phyloP scores from a whole-genome alignment of 2,329 filamentous ascomycete genomes.

The Exserohilum turcica region DNA sequence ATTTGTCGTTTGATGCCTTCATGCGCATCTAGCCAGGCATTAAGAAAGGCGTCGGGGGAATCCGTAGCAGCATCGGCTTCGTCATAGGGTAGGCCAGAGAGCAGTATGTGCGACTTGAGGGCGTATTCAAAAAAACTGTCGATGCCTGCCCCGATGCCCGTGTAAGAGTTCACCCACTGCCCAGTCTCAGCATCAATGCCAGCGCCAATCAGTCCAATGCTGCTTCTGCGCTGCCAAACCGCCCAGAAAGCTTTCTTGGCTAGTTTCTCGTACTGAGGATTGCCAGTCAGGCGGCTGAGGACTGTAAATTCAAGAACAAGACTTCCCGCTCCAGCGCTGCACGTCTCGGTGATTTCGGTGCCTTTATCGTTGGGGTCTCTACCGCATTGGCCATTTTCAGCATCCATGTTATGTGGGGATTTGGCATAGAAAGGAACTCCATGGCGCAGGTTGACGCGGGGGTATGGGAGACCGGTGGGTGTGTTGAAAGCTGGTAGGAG shows the following conservation, averaged over 20 bases:
- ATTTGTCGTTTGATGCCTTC: conserved; percentile 87
- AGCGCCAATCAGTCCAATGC: conserved; percentile 84
- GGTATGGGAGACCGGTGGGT: conserved; percentile 88
- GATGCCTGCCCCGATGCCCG: conserved; percentile 94
- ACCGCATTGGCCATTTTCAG: conserved; percentile 55
- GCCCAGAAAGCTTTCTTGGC: conserved; percentile 96
- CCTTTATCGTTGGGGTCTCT: conserved; percentile 53
- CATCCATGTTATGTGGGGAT: conserved; percentile 72
- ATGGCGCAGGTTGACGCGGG: conserved; percentile 85
- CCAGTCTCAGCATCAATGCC: conserved; percentile 92
- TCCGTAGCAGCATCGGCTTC: conserved; percentile 61
- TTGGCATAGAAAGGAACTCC: conserved; percentile 93
- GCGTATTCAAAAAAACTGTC: conserved; percentile 99
- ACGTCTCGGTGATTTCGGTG: conserved; percentile 88
- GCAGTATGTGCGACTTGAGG: conserved; percentile 87
- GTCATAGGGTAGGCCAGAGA: conserved; percentile 68
- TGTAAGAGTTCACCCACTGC: conserved; percentile 83
- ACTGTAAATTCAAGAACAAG: conserved; percentile 92
- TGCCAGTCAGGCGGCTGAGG: conserved; percentile 83
- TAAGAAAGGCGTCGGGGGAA: conserved; percentile 76
- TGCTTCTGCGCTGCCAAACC: conserved; percentile 87
- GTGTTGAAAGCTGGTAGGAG: conserved; percentile 92
- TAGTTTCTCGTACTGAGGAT: conserved; percentile 83
- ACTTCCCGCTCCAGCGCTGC: conserved; percentile 94
- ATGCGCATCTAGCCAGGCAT: conserved; percentile 84